These are phyloP conservation scores for Kurtzmaniella quercitrusa DNA, from an alignment of 1,139 yeast species.

Conservation along the genomic window DNA sequence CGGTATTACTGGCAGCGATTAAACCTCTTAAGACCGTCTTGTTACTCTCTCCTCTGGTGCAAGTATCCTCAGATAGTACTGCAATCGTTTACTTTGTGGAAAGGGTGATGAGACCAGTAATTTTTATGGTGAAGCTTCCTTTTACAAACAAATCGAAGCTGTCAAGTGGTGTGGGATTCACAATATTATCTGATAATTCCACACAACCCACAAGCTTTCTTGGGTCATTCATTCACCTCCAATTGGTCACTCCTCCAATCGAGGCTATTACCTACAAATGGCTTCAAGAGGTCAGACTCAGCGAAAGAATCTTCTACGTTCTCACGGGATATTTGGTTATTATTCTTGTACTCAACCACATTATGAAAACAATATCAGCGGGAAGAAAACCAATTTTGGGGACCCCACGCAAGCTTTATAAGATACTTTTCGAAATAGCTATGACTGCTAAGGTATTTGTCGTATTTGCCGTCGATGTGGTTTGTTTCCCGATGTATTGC, in stretches of 20 bases:
- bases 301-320: not conserved
- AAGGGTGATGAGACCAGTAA: conserved; percentile 11
- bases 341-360: conserved; percentile 21
- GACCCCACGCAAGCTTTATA: conserved; percentile 45
- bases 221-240: not conserved
- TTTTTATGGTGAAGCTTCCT: conserved; percentile 11
- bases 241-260: not conserved
- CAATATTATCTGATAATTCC: not conserved
- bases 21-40: conserved; percentile 8
- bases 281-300: not conserved
- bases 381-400: conserved; percentile 46
- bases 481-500: conserved; percentile 81
- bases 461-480: conserved; percentile 74
- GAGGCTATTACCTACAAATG: too few relatives aligned
- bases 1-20: conserved; percentile 6
- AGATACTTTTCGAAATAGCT: conserved; percentile 48
- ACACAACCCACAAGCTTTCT: not conserved
- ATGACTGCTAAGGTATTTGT: conserved; percentile 67
- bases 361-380: conserved; percentile 33
- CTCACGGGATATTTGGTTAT: conserved; percentile 38
- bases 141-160: too few relatives aligned
- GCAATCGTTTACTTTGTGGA: conserved; percentile 5
- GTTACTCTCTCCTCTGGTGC: not conserved
- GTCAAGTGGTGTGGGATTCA: not conserved
- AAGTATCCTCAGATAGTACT: conserved; percentile 4